Base-by-base conservation (phyloP, 2,329 filamentous ascomycete species). In the Colletotrichum cuscutae region DNA sequence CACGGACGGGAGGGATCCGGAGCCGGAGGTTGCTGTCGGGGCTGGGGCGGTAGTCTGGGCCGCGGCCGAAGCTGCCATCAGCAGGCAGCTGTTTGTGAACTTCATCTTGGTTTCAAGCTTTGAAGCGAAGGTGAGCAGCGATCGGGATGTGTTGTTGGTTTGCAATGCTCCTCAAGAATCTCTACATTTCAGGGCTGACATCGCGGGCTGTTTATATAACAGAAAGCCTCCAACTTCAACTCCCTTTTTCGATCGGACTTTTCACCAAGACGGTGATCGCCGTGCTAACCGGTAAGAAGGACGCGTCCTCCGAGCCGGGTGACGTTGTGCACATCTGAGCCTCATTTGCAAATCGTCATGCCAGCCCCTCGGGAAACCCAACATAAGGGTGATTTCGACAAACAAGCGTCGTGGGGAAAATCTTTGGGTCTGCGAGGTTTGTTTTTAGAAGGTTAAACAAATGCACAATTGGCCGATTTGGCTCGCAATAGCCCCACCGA, bases 401-500 rank as follows among this genome's bases (percentile, higher is more conserved):
- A 58, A 22, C 53, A 19, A 22, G 53, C 53, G 24, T 35, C 11
- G 35, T 37, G 26, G 24, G 30, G 22, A 30, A 49, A 4, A 28
- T 13, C 24, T 49, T 24, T 52, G 49, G 32, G 37, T 42, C 37
- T 30, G 15, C 30, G 4, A n/a, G 24, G 57, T 35, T 58, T 66
- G 53, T 58, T 30, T 46, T 30, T 58, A 24, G 63, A 49, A 57
- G 56, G 28, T 35, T 19, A 32, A 35, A 8, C 19, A 52, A 8
- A 26, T 32, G 9, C 22, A 12, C 19, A 5, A 66, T 66, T 66
- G 63, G 63, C 54, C 37, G 2, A 42, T 42, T 42, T 42, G 13
- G 37, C 37, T 66, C 63, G 63, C 53, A 66, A 49, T 2, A 46
- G 26, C 63, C 63, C 63, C 54, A 66, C 53, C 46, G 49, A 37